Conservation (phyloP, 1,284 basidiomycete species). For the Chondrostereum purpureum region DNA sequence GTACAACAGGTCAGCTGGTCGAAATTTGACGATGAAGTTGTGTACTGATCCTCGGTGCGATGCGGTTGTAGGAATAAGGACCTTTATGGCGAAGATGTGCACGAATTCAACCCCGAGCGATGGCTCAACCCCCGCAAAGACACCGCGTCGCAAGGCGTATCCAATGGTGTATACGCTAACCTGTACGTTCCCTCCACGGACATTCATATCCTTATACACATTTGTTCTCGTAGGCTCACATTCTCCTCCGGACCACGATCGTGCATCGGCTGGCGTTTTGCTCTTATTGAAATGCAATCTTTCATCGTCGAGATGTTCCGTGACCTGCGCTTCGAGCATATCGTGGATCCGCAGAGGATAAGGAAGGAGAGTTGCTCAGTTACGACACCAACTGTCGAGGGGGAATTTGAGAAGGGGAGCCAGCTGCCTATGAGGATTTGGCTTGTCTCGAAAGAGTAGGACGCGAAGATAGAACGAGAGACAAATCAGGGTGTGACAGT, state of each 20-base stretch:
- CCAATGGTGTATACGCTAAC: slow-evolving; percentile 25
- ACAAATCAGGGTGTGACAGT: too few species aligned
- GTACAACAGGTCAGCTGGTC: slow-evolving; percentile 25
- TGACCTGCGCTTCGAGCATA: slow-evolving; percentile 10
- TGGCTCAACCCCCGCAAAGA: not conserved
- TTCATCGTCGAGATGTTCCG: slow-evolving; percentile 12
- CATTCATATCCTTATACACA: not conserved
- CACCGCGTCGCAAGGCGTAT: slow-evolving; percentile 5
- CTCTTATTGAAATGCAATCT: slow-evolving; percentile 9
- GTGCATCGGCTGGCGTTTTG: slow-evolving; percentile 26
- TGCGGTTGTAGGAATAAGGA: slow-evolving; percentile 19
- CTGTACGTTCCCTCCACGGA: slow-evolving; percentile 18
- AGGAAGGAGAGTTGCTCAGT: slow-evolving; percentile 2
- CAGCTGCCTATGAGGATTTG: slow-evolving; percentile 7
- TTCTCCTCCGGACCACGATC: slow-evolving; percentile 22
- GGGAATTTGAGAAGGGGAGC: slow-evolving; percentile 5
- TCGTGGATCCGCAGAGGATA: slow-evolving; percentile 3
- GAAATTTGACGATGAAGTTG: not conserved
- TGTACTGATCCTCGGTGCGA: not conserved
- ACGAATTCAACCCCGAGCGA: slow-evolving; percentile 25
- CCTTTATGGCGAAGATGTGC: slow-evolving; percentile 28
- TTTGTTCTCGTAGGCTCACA: slow-evolving; percentile 14
- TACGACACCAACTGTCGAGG: slow-evolving; percentile 6
- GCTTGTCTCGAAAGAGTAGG: too few species aligned
- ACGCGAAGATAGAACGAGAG: too few species aligned